Percentiles rank a stretch among this genome's conserved stretches.
Evolutionary conservation across 1,139 yeast species (phyloP).

Genomic region (Hemisphaericaspora subhashii): DNA sequence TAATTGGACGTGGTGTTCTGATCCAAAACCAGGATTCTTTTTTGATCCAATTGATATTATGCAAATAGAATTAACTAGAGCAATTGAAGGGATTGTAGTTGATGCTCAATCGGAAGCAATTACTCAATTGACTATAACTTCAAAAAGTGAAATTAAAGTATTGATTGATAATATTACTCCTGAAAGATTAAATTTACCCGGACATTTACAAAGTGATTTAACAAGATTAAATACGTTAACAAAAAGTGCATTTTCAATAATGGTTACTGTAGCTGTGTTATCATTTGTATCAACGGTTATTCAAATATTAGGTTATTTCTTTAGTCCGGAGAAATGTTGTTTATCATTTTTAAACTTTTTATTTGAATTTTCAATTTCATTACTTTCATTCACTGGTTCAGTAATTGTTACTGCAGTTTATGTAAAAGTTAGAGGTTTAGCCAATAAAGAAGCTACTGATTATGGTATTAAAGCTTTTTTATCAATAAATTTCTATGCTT

Average conservation of each 20-base stretch:
- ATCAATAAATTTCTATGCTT: conserved; percentile 45
- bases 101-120: conserved; percentile 19
- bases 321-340: conserved; percentile 39
- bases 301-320: conserved; percentile 33
- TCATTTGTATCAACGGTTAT: conserved; percentile 29
- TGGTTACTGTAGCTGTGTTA: conserved; percentile 29
- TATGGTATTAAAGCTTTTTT: conserved; percentile 40
- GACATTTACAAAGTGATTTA: conserved; percentile 33
- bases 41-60: conserved; percentile 56
- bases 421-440: conserved; percentile 28
- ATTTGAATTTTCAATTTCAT: conserved; percentile 31
- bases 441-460: conserved; percentile 30
- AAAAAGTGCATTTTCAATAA: conserved; percentile 28
- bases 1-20: conserved; percentile 56
- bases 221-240: conserved; percentile 29
- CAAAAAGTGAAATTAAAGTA: conserved; percentile 26
- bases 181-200: conserved; percentile 39
- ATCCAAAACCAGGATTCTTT: conserved; percentile 45
- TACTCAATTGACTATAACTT: conserved; percentile 17
- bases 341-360: conserved; percentile 43
- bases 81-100: conserved; percentile 22
- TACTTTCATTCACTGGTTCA: conserved; percentile 34
- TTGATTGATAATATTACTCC: conserved; percentile 31
- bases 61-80: conserved; percentile 34
- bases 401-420: conserved; percentile 37